Conservation (phyloP, 306 rosid species). For the Cucurbita ficifolia region DNA sequence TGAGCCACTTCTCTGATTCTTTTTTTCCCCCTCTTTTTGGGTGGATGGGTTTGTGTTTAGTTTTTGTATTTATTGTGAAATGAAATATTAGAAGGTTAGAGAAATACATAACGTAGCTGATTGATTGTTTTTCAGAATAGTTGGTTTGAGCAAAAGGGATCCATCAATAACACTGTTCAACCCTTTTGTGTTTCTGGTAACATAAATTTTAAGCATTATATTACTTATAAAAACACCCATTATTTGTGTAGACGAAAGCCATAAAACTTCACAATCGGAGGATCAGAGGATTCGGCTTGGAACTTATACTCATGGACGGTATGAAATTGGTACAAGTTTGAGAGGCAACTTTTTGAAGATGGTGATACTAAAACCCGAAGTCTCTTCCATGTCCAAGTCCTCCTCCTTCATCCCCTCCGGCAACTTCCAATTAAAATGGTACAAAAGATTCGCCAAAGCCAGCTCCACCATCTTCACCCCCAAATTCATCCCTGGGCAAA, state of each 20-base stretch:
- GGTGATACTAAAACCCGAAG: constrained; percentile 12
- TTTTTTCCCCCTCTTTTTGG: neutral
- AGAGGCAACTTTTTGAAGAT: constrained; percentile 20
- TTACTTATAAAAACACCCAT: too few relatives aligned
- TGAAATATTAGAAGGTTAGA: constrained; percentile 21
- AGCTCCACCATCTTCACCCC: constrained; percentile 12
- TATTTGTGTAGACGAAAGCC: too few relatives aligned
- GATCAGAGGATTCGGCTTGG: too few relatives aligned
- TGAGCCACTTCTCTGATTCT: constrained; percentile 60
- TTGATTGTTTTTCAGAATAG: neutral
- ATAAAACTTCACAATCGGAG: too few relatives aligned
- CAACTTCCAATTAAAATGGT: constrained; percentile 30
- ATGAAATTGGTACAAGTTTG: constrained; percentile 13
- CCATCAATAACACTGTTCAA: neutral
- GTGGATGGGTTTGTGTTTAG: neutral
- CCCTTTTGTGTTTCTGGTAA: neutral
- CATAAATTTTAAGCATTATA: too few relatives aligned
- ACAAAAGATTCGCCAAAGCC: constrained; percentile 30
- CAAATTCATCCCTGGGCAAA: constrained; percentile 26
- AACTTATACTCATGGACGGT: neutral
- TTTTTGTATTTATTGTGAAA: constrained; percentile 33
- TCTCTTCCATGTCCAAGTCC: constrained; percentile 34
- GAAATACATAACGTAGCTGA: neutral
- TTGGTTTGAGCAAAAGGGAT: neutral
- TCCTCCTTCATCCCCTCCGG: constrained; percentile 22